A percentile compares a stretch with the other conserved stretches of the same genome.
These are phyloP conservation scores for Saccharum hybrid DNA, from an alignment of 202 grass and related monocot genomes.

Conservation along the genomic window DNA sequence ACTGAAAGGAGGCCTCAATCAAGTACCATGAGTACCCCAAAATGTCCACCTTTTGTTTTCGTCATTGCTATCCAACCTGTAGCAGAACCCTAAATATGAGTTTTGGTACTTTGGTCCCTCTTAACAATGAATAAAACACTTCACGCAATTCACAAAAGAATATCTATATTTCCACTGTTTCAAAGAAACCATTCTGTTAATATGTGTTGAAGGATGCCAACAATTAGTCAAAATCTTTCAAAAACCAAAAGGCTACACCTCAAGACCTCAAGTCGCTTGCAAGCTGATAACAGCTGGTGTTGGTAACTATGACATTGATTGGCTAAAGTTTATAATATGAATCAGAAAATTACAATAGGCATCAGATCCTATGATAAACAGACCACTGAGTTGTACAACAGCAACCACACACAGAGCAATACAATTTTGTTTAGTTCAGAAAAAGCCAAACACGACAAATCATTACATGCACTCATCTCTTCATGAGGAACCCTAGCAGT, in stretches of 20 bases:
- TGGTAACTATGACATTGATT: constrained; percentile 31
- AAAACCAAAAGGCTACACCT: constrained; percentile 16
- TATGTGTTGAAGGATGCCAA: constrained; percentile 33
- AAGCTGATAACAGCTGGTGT: constrained; percentile 22
- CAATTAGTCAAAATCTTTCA: constrained; percentile 25
- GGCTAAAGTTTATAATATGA: constrained; percentile 32
- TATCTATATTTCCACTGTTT: not conserved
- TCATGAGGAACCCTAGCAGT: constrained; percentile 74
- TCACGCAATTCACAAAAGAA: not conserved
- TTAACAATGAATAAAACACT: not conserved
- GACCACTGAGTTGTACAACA: constrained; percentile 38
- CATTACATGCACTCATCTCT: constrained; percentile 58
- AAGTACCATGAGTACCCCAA: no score
- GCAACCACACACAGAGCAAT: constrained; percentile 22
- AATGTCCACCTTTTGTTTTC: no score
- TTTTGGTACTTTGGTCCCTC: not conserved
- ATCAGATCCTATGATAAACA: constrained; percentile 39
- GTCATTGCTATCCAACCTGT: no score
- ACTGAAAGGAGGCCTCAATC: no score
- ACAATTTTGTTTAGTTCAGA: constrained; percentile 22
- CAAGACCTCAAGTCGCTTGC: not conserved
- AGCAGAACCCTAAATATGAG: not conserved
- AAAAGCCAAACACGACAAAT: constrained; percentile 19
- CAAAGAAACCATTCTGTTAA: constrained; percentile 19
- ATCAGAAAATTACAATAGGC: constrained; percentile 46